A percentile compares a stretch with the other conserved stretches of the same genome.
phyloP scores from a whole-genome alignment of 164 flowering plant species.

The Vitis amurensis region DNA sequence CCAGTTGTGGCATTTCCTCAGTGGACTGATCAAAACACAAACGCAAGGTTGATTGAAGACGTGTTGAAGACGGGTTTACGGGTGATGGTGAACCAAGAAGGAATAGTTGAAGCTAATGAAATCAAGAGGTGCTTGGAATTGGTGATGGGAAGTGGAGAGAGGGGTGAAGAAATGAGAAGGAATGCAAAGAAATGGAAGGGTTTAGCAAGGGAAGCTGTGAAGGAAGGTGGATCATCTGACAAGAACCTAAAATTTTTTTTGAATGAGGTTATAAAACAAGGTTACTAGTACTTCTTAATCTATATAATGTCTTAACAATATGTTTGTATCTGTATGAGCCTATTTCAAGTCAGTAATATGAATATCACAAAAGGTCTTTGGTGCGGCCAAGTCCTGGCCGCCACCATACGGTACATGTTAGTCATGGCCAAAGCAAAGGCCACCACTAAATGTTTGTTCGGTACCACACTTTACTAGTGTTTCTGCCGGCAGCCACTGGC shows the following conservation, averaged over 20 bases:
- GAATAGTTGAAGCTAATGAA: constrained; percentile 25
- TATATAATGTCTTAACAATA: no score
- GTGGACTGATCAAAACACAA: constrained; percentile 41
- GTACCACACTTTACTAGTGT: no score
- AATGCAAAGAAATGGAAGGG: constrained; percentile 31
- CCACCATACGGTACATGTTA: no score
- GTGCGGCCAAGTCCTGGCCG: no score
- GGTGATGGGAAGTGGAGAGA: constrained; percentile 30
- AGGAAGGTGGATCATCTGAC: constrained; percentile 25
- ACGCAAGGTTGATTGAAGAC: constrained; percentile 38
- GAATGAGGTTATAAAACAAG: constrained; percentile 8
- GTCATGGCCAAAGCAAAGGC: no score
- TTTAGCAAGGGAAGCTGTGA: constrained; percentile 21
- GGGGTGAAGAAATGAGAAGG: constrained; percentile 20
- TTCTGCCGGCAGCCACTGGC: no score
- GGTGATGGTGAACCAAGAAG: constrained; percentile 22
- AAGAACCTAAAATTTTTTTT: constrained; percentile 25
- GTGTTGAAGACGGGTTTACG: constrained; percentile 41
- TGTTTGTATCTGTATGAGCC: no score
- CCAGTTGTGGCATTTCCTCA: constrained; percentile 46
- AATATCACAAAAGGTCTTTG: no score
- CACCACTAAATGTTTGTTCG: no score
- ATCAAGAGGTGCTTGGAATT: constrained; percentile 30
- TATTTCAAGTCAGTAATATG: no score
- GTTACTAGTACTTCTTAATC: no score